Evolutionary conservation across 139 green algal genomes (phyloP), one percentile per base, ranked within the genome.

Genomic region (Micractinium sp.): DNA sequence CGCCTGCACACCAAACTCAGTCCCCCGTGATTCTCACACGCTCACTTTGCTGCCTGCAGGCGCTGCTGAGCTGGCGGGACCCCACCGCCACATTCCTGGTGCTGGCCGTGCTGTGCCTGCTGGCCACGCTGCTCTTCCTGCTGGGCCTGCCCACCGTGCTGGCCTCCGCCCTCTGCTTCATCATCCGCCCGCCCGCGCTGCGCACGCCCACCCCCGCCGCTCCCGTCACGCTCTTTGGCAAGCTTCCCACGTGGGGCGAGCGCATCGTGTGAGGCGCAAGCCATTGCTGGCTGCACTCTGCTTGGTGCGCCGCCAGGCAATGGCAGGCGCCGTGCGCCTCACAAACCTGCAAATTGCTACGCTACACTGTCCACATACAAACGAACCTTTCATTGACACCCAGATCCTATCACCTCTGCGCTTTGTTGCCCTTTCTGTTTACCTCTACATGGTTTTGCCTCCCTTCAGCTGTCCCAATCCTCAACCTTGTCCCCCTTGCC

Each of bases 171-270:
- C 63, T 92, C 20, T 92, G 74, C 85, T 90, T 87, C 35, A 16
- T 90, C 60, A 81, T 93, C 53, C 86, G 91, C 31, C 91, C 90
- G 5, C 91, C 91, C 2, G 36, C 66, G 33, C 71, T 94, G 91
- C 85, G 91, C 38, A 90, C 81, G 7, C 89, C 87, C 35, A 91
- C 81, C 18, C 89, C 91, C 3, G 78, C 91, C 2, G 56, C 84
- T 35, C 90, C 90, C 0, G 29, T 66, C 25, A 53, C 67, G n/a
- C 75, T 94, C 38, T 90, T 94, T 36, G 35, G 41, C 29, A 71
- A 79, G 16, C 41, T 92, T 74, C 90, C 90, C 47, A 89, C 87
- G 3, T 78, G 85, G 5, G 35, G 61, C 0, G 90, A 92, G 41
- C 73, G 75, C 67, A 90, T 92, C n/a, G 87, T 87, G 61, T 92